These are phyloP conservation scores for Talaromyces albobiverticillius DNA, from an alignment of 2,329 filamentous ascomycete species.

Conservation along the genomic window DNA sequence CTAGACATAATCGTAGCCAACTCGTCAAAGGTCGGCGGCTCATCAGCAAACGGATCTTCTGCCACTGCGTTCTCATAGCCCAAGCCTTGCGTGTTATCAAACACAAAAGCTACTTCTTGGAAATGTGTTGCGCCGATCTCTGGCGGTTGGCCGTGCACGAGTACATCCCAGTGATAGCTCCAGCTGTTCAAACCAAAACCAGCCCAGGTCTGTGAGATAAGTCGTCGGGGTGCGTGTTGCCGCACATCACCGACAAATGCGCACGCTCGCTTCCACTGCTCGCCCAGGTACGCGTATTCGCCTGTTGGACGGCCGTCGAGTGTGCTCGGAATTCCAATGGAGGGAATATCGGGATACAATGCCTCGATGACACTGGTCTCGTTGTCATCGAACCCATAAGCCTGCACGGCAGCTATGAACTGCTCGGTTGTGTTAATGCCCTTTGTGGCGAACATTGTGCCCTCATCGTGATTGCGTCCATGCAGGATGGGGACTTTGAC, in stretches of 20 bases:
- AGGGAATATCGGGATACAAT: not conserved
- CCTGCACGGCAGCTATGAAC: constrained; percentile 35
- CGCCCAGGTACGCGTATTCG: not conserved
- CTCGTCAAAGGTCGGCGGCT: not conserved
- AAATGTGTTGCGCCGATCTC: not conserved
- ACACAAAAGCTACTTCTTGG: not conserved
- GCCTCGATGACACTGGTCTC: not conserved
- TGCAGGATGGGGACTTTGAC: constrained; percentile 62
- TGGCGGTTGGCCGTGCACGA: not conserved
- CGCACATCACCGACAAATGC: not conserved
- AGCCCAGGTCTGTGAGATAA: not conserved
- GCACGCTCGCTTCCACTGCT: not conserved
- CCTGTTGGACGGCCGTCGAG: not conserved
- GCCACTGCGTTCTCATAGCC: not conserved
- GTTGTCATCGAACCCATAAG: not conserved
- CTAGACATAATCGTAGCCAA: not conserved
- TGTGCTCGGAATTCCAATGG: not conserved
- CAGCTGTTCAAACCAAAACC: not conserved
- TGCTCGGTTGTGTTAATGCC: constrained; percentile 57
- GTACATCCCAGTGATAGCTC: not conserved
- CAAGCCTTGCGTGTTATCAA: not conserved
- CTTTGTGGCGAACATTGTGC: constrained; percentile 52
- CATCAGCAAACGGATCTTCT: not conserved
- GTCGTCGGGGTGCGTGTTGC: not conserved
- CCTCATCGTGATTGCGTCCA: constrained; percentile 66